Base-by-base conservation (phyloP, 2,329 filamentous ascomycete species). In the Albophoma yamanashiensis region DNA sequence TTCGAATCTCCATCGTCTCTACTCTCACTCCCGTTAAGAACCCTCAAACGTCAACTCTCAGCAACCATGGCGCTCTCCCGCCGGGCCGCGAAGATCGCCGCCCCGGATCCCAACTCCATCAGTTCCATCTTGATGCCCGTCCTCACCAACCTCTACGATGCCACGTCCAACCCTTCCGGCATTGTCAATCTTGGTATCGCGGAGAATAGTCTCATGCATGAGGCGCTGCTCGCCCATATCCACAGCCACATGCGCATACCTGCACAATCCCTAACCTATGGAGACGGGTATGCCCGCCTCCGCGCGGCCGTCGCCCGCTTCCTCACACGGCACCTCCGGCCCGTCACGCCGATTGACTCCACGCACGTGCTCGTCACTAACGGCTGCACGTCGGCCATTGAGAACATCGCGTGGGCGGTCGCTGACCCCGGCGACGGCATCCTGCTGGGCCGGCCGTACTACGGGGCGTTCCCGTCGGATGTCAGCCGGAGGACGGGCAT, bases 151-250 rank as follows among this genome's bases (percentile, higher is more conserved):
- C 67, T 75, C 7, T 83, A 75, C 71, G 64, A 79, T 58, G 75
- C 0, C 56, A 65, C 4, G 64, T 27, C 67, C 4, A 79, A 79
- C 58, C 74, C 76, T 0, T 63, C 68, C 17, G 80, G 80, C 34
- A 80, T 76, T 61, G 69, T 82, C 39, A 81, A 76, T 60, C 72
- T 83, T 0, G 80, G 79, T 1, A 71, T 82, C 1, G 80, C 81
- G 7, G 81, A 83, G 66, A 82, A 83, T 64, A 67, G 69, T 0
- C 73, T 83, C 50, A 81, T 82, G 79, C 79, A 82, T 59, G 65
- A 74, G 22, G 65, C 71, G 3, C 71, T 82, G 3, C 67, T 73
- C 2, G 64, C 74, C 25, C 77, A 77, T 60, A 70, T 77, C 38
- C 75, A 78, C 64, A 63, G 65, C 2, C 74, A 75, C 53, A 64